Base-by-base conservation (phyloP, 306 rosid species). In the Corylus avellana region DNA sequence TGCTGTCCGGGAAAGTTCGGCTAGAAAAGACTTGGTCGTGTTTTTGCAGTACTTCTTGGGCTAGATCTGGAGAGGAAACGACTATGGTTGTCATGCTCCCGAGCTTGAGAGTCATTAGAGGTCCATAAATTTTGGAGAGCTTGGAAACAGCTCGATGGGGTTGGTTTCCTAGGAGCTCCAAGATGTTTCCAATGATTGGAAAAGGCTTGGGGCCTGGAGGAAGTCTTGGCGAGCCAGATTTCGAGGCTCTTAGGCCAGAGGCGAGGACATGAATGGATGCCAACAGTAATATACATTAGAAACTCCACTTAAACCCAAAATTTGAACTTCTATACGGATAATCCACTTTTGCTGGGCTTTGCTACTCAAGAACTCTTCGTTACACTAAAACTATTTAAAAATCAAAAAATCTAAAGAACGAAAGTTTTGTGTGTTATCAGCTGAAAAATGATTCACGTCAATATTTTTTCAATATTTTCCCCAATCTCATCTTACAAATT, bases 101-200 rank as follows among this genome's bases (percentile, higher is more conserved):
- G 0, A 87, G 86, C 13, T 79, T 75, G 8, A 87, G 50, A n/a
- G 66, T 42, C 77, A 87, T 84, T 0, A 84, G 53, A 1, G 88
- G 88, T 22, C 90, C 88, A 2, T 79, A 46, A 42, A 51, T 42
- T 27, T 48, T 58, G 63, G 90, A 75, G n/a, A 82, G 86, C 44
- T 77, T 46, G 18, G 86, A 48, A 7, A 87, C 29, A 3, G 89
- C 54, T 72, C 47, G 64, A 78, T 84, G 89, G 12, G 91, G 90
- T n/a, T 73, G 80, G 22, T 82, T 59, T 3, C 85, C 82, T 44
- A 91, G 85, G 35, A 32, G 35, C 44, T 80, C 78, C 16, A 87
- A 39, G 4, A 87, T 84, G 72, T 87, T 91, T 29, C 58, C 58
- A 3, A 54, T 16, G 14, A 54, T 54, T 4, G 58, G 58, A 3